phyloP scores from a whole-genome alignment of 1,284 basidiomycete genomes.

The Heliocybe sulcata region DNA sequence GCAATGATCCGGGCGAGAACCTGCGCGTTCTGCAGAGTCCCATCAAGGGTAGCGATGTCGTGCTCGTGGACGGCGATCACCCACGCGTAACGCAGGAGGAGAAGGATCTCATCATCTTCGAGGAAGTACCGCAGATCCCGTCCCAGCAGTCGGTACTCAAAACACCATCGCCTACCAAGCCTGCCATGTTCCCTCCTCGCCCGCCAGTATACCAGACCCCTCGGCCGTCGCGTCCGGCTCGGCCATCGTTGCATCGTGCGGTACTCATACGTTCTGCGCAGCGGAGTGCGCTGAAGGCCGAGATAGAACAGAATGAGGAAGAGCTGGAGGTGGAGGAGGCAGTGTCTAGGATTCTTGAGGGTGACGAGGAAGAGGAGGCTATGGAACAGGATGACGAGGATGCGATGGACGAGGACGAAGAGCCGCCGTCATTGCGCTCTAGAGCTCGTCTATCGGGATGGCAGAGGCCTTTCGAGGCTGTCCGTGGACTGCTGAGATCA shows the following conservation, averaged over 20 bases:
- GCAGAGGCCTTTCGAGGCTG: slow-evolving; percentile 26
- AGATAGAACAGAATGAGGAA: slow-evolving; percentile 25
- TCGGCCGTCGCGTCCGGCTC: slow-evolving; percentile 28
- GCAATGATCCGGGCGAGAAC: slow-evolving; percentile 51
- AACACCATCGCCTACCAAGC: slow-evolving; percentile 11
- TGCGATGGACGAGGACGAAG: slow-evolving; percentile 19
- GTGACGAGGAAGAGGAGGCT: slow-evolving; percentile 15
- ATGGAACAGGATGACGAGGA: slow-evolving; percentile 22
- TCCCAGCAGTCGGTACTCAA: slow-evolving; percentile 10
- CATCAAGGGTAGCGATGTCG: slow-evolving; percentile 40
- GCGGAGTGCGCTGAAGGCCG: slow-evolving; percentile 36
- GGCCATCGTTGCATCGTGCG: slow-evolving; percentile 53
- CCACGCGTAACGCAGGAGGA: slow-evolving; percentile 65
- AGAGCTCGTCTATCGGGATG: slow-evolving; percentile 28
- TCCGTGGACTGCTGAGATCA: slow-evolving; percentile 15
- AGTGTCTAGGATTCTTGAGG: slow-evolving; percentile 11
- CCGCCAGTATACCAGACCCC: slow-evolving; percentile 29
- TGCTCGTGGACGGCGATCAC: slow-evolving; percentile 58
- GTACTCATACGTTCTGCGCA: slow-evolving; percentile 66
- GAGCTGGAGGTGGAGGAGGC: slow-evolving; percentile 29
- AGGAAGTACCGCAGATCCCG: slow-evolving; percentile 38
- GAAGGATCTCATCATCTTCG: slow-evolving; percentile 62
- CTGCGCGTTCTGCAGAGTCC: slow-evolving; percentile 54
- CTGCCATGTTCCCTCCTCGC: slow-evolving; percentile 10
- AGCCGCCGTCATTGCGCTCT: slow-evolving; percentile 26